These are phyloP conservation scores for Sporodiniella umbellata DNA, from an alignment of 371 early-diverging fungal species.

Conservation along the genomic window DNA sequence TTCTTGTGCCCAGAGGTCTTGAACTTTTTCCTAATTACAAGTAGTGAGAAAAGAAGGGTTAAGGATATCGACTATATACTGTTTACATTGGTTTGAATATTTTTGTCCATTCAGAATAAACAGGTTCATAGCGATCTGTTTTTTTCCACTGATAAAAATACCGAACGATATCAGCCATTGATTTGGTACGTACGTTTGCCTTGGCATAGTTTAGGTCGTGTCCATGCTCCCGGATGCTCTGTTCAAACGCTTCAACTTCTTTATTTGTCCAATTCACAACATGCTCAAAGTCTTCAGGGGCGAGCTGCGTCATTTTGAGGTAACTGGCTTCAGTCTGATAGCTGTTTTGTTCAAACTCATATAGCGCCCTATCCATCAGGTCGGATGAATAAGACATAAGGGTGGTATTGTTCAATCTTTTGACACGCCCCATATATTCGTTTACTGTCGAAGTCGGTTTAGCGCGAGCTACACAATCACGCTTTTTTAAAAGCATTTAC, in stretches of 20 bases:
- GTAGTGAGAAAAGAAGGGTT: too few species aligned
- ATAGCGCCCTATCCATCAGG: conserved; percentile 61
- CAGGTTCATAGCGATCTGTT: conserved; percentile 61
- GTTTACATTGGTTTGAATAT: conserved; percentile 59
- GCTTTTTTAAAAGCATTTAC: too few species aligned
- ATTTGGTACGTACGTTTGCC: conserved; percentile 46
- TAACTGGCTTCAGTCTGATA: conserved; percentile 63
- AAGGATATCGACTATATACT: too few species aligned
- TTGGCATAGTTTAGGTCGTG: conserved; percentile 68
- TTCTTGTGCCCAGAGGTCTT: conserved; percentile 5
- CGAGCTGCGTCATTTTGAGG: conserved; percentile 45
- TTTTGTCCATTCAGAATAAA: conserved; percentile 71
- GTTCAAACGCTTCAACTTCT: conserved; percentile 65
- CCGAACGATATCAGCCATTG: conserved; percentile 63
- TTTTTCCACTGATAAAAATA: conserved; percentile 79
- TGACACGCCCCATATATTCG: conserved; percentile 45
- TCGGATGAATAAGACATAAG: conserved; percentile 48
- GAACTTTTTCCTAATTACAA: conserved; percentile 14
- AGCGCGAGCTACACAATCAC: too few species aligned
- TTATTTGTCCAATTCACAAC: conserved; percentile 60
- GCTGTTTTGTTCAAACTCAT: conserved; percentile 47
- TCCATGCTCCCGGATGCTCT: conserved; percentile 64
- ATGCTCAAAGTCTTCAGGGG: conserved; percentile 45
- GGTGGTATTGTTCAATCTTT: conserved; percentile 33
- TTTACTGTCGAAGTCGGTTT: conserved; percentile 44